Evolutionary conservation across 495 filamentous ascomycete genomes (phyloP), one percentile per base, ranked within the genome.

Genomic region (Copromyces sp.): DNA sequence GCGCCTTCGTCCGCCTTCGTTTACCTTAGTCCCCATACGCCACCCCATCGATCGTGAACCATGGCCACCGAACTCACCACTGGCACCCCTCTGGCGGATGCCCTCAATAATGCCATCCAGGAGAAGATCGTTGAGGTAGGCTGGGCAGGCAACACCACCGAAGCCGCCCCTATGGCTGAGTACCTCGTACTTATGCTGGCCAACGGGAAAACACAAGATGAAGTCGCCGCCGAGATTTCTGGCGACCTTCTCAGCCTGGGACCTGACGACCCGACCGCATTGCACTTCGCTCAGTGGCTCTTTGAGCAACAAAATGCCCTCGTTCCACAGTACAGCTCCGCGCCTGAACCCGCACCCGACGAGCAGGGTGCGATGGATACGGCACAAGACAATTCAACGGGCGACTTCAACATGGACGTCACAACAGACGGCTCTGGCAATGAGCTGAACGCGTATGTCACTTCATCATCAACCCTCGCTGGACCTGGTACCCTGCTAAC

Each of bases 111-210:
- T 81, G 90, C 87, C 47, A 92, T 97, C 69, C 92, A 95, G 80
- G 90, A 92, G n/a, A 98, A 98, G 82, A 83, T 99, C 75, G 89
- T 94, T n/a, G 95, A 99, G 81, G 90, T 94, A 72, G 94, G 94
- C 72, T 98, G 95, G 95, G 92, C 89, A 59, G 89, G 90, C 61
- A 92, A 91, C 53, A 90, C 89, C 72, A 86, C 87, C 74, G 93
- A 94, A 78, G 95, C 93, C 77, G 90, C 91, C 17, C 92, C 94
- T 14, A 86, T 99, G 72, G 91, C 93, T 53, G 95, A 99, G 82
- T 99, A 98, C 80, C 95, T 99, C 74, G 91, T 97, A 65, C 86
- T 97, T 70, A 98, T 98, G 95, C 87, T 99, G 39, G 93, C 91
- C 72, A 98, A 98, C 80, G 93, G 94, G 72, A 97, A 97, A 82